Base-by-base conservation (phyloP, 495 filamentous ascomycete genomes). In the Friedmanniomyces endolithicus region DNA sequence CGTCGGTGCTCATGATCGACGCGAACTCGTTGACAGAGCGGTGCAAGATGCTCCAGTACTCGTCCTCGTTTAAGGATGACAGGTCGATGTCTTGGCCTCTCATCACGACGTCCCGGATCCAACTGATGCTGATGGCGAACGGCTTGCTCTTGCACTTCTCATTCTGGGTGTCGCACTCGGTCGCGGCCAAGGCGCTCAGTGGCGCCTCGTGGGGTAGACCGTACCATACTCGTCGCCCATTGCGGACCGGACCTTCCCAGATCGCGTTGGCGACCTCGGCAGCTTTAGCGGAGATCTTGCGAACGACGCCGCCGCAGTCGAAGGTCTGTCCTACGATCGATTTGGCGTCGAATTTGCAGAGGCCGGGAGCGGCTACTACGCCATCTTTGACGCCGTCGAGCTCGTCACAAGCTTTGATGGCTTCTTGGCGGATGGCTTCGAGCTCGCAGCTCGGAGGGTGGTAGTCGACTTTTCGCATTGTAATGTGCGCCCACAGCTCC, bases 361-460 rank as follows among this genome's bases (percentile, higher is more conserved):
- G 54, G 1, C 63, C 61, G 12, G 70, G 68, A 17, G 69, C 67
- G 14, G 56, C 49, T 47, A 74, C 63, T 8, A 74, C 39, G 43
- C 70, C 70, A 55, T 74, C 71, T 37, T 52, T 55, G 23, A 67
- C 63, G 16, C 71, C 71, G 62, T 72, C 71, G 11, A 71, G 53
- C 54, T 50, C 40, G 58, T 74, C 71, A 57, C 71, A 74, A 17
- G 53, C 60, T 24, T 56, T 55, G 6, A 73, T 53, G 17, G 59
- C 63, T 20, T 61, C 66, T 17, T 49, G 16, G 19, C 17, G 48
- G 51, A 71, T 66, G 12, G 44, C 55, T 7, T 65, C 53, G 19
- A 64, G 47, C 51, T 65, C 67, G 46, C 65, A 68, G 3, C 39
- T 25, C 1, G 37, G 35, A 27, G 63, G 52, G 37, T 52, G 54